A percentile compares a stretch with the other conserved stretches of the same genome.
Conservation (phyloP, 2,329 filamentous ascomycete species). For the Phialocephala subalpina region DNA sequence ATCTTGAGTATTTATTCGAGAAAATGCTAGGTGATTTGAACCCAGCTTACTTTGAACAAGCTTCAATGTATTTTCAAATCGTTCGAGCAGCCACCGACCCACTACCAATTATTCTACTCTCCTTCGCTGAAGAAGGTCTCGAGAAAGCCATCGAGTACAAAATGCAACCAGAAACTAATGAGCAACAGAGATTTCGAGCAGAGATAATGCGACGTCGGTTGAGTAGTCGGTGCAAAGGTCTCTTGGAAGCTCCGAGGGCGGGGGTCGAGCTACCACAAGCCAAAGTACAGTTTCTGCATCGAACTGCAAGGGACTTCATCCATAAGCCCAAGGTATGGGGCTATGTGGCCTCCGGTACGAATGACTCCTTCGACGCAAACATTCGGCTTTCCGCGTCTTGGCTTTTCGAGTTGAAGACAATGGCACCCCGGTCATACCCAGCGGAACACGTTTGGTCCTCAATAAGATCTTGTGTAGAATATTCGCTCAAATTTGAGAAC, state of each 20-base stretch:
- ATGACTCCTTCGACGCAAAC: constrained; percentile 12
- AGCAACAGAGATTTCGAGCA: constrained; percentile 14
- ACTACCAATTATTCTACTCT: constrained; percentile 21
- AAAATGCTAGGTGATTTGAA: constrained; percentile 25
- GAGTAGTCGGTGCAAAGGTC: constrained; percentile 33
- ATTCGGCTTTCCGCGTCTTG: neutral
- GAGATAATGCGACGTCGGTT: constrained; percentile 28
- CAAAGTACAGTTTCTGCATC: constrained; percentile 25
- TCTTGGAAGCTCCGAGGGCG: constrained; percentile 25
- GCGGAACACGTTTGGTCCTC: neutral
- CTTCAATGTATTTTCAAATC: constrained; percentile 22
- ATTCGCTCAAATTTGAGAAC: neutral
- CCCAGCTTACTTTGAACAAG: constrained; percentile 23
- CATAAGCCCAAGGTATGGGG: constrained; percentile 5
- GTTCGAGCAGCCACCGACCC: constrained; percentile 14
- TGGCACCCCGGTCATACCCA: neutral
- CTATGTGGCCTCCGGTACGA: neutral
- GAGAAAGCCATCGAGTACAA: constrained; percentile 14
- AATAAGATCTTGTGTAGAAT: neutral
- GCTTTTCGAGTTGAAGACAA: neutral
- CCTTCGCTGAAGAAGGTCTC: constrained; percentile 19
- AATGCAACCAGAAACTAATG: constrained; percentile 8
- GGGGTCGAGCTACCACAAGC: neutral
- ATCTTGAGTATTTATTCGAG: constrained; percentile 19
- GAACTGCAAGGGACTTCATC: constrained; percentile 27